Evolutionary conservation across 2,329 filamentous ascomycete species (phyloP).

Genomic region (Ophiostoma populinum): DNA sequence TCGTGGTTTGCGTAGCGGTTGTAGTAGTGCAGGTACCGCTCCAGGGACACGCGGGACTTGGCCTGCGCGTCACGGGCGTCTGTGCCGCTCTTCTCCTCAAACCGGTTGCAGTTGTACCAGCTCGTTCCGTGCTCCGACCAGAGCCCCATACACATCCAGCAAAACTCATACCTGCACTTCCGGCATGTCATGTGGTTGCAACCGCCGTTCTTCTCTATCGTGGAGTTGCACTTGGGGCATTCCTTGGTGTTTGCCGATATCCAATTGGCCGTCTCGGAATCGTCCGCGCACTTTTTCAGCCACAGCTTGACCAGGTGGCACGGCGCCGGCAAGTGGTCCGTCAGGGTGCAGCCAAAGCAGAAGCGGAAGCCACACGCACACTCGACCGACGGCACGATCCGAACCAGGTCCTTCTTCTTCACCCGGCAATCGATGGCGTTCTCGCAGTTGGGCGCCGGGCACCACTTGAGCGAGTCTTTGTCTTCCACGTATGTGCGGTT

Average conservation of each 20-base stretch:
- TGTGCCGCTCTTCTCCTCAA: conserved; percentile 83
- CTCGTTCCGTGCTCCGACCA: conserved; percentile 98
- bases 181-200: conserved; percentile 97
- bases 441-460: conserved; percentile 89
- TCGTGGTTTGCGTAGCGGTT: conserved; percentile 98
- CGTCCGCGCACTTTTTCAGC: conserved; percentile 96
- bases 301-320: conserved; percentile 85
- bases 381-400: conserved; percentile 75
- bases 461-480: conserved; percentile 92
- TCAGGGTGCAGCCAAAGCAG: conserved; percentile 84
- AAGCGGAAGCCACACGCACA: conserved; percentile 76
- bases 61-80: conserved; percentile 88
- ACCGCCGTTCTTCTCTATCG: conserved; percentile 96
- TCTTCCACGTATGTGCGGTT: conserved; percentile 95
- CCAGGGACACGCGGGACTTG: conserved; percentile 72
- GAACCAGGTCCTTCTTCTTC: conserved; percentile 72
- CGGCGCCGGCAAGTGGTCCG: conserved; percentile 84
- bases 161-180: conserved; percentile 93
- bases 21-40: conserved; percentile 97
- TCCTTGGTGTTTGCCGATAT: conserved; percentile 98
- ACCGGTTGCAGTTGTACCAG: conserved; percentile 99
- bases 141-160: conserved; percentile 99
- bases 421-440: conserved; percentile 81
- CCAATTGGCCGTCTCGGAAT: conserved; percentile 97
- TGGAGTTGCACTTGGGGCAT: conserved; percentile 88